phyloP scores from a whole-genome alignment of 2,329 filamentous ascomycete genomes.

The Periconia digitata region DNA sequence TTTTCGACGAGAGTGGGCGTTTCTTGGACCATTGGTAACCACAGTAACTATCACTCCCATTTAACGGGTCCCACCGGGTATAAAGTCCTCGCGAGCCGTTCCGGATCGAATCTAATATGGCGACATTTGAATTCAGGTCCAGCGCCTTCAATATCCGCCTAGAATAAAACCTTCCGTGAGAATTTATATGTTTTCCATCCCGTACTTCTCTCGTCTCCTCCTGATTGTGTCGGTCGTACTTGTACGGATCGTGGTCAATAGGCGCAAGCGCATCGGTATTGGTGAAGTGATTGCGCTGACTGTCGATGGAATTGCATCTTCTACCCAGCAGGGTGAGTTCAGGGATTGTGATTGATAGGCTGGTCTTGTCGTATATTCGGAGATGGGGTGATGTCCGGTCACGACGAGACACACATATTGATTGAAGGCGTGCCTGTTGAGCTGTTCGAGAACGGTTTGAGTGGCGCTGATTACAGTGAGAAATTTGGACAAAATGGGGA shows the following conservation, averaged over 20 bases:
- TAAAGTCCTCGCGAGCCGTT: slow-evolving; percentile 22
- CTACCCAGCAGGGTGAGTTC: too few species aligned
- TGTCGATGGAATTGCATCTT: too few species aligned
- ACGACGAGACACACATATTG: neutral
- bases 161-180: slow-evolving; percentile 1
- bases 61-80: too few species aligned
- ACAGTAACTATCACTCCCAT: too few species aligned
- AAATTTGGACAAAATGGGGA: neutral
- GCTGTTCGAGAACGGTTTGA: neutral
- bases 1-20: slow-evolving; percentile 5
- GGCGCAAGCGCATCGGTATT: neutral
- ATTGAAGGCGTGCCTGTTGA: neutral
- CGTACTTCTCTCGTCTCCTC: too few species aligned
- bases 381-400: neutral
- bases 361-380: too few species aligned
- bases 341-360: too few species aligned
- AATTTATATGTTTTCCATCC: too few species aligned
- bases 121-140: slow-evolving; percentile 22
- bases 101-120: slow-evolving; percentile 23
- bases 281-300: too few species aligned
- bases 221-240: too few species aligned
- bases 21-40: too few species aligned
- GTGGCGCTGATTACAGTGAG: slow-evolving; percentile 3
- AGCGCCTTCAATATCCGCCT: slow-evolving; percentile 17
- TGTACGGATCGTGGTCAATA: too few species aligned